Conservation (phyloP, 2,329 filamentous ascomycete genomes). For the Ophiocordyceps sinensis region DNA sequence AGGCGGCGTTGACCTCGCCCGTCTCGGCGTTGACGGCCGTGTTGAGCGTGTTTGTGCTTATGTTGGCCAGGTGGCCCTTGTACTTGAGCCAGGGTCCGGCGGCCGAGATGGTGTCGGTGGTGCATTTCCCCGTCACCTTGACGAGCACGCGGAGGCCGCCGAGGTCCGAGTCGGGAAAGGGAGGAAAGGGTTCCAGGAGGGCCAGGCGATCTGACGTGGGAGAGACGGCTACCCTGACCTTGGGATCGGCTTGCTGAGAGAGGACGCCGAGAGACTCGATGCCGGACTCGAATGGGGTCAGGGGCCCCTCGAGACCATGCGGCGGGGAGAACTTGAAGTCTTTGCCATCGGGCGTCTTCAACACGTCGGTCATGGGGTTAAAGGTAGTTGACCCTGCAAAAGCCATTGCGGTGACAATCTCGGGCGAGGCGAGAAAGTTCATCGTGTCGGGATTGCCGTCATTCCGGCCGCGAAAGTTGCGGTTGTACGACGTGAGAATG, state of each 20-base stretch:
- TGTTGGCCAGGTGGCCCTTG: constrained; percentile 97
- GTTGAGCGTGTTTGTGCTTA: constrained; percentile 92
- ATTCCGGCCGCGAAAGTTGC: constrained; percentile 94
- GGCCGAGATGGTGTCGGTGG: constrained; percentile 95
- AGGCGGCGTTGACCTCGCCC: constrained; percentile 81
- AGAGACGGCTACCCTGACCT: constrained; percentile 60
- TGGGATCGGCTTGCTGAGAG: constrained; percentile 56
- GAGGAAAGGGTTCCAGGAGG: constrained; percentile 74
- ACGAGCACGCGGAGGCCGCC: constrained; percentile 72
- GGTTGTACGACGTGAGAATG: constrained; percentile 95
- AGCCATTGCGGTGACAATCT: constrained; percentile 91
- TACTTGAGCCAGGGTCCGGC: constrained; percentile 98
- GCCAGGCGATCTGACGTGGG: constrained; percentile 85
- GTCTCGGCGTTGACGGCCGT: constrained; percentile 87
- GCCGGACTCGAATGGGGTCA: constrained; percentile 59
- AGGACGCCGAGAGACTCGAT: constrained; percentile 61
- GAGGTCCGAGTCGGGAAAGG: constrained; percentile 68
- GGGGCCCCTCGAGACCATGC: constrained; percentile 50
- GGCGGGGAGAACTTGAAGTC: constrained; percentile 77
- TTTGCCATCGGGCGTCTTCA: constrained; percentile 66
- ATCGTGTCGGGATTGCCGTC: constrained; percentile 94
- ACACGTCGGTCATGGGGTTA: constrained; percentile 81
- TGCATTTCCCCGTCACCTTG: constrained; percentile 96
- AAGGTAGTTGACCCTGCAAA: constrained; percentile 89
- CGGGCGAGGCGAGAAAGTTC: constrained; percentile 96